Conservation (phyloP, 1,139 yeast species). For the Blastobotrys raffinosifermentans region DNA sequence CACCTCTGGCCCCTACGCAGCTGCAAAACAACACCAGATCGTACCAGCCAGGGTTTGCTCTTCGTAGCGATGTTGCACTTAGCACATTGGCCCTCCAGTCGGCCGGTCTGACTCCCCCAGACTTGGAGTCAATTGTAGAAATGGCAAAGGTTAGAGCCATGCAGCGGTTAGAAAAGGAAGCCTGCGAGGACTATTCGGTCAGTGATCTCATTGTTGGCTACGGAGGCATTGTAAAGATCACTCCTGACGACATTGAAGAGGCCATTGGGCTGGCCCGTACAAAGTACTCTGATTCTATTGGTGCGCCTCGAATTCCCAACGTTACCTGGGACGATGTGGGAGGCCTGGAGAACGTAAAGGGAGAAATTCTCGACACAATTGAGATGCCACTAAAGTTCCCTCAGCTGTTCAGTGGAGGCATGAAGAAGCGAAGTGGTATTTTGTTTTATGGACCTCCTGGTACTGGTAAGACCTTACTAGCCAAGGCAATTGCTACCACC, state of each 20-base stretch:
- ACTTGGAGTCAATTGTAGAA: conserved; percentile 64
- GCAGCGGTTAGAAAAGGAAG: conserved; percentile 39
- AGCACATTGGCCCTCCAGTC: conserved; percentile 70
- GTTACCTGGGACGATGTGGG: conserved; percentile 96
- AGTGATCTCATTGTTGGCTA: conserved; percentile 26
- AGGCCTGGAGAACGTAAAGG: conserved; percentile 82
- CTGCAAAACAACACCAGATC: conserved; percentile 9
- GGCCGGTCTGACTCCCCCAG: conserved; percentile 89
- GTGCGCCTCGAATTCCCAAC: conserved; percentile 93
- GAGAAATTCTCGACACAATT: conserved; percentile 88
- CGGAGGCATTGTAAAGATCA: conserved; percentile 47
- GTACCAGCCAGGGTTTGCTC: conserved; percentile 17
- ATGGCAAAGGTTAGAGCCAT: conserved; percentile 57
- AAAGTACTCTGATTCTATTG: conserved; percentile 88
- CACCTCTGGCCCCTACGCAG: conserved; percentile 13
- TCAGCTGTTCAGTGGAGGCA: conserved; percentile 76
- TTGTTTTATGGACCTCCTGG: conserved; percentile 98
- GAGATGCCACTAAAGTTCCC: conserved; percentile 95
- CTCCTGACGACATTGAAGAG: conserved; percentile 58
- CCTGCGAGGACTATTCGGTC: conserved; percentile 7
- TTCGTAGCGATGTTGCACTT: conserved; percentile 51
- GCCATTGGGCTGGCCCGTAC: conserved; percentile 81
- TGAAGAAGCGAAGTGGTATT: conserved; percentile 90
- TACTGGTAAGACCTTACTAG: conserved; percentile 90
- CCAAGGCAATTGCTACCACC: conserved; percentile 94